These are phyloP conservation scores for Claviceps sp. DNA, from an alignment of 2,329 filamentous ascomycete genomes.

Conservation along the genomic window DNA sequence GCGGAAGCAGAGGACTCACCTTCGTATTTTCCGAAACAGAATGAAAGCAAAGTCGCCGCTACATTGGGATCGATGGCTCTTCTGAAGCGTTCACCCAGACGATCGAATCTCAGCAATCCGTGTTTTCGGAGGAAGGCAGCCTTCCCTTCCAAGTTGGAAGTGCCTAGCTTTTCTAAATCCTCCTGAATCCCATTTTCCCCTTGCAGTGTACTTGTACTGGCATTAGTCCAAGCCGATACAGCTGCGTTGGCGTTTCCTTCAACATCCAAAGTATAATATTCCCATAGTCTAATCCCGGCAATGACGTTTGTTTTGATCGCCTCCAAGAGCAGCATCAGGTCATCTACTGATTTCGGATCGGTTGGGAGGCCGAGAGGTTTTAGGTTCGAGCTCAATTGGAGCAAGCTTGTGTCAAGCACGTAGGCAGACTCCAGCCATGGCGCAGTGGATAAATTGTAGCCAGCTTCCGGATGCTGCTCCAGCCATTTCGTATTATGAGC, in stretches of 20 bases:
- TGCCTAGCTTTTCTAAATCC: conserved; percentile 32
- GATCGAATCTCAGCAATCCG: conserved; percentile 57
- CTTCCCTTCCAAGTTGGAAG: conserved; percentile 32
- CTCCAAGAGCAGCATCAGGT: conserved; percentile 71
- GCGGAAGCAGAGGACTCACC: conserved; percentile 27
- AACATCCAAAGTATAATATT: conserved; percentile 80
- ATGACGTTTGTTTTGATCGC: conserved; percentile 72
- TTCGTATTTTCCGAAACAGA: conserved; percentile 47
- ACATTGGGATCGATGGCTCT: conserved; percentile 56
- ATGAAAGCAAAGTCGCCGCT: conserved; percentile 41
- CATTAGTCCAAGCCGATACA: conserved; percentile 57
- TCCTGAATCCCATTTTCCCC: conserved; percentile 22
- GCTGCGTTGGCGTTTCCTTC: conserved; percentile 56
- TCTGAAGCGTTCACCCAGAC: conserved; percentile 67
- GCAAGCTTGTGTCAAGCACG: conserved; percentile 44
- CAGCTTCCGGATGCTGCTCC: conserved; percentile 83
- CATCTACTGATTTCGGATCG: conserved; percentile 53
- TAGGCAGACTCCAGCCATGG: conserved; percentile 59
- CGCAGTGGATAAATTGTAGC: conserved; percentile 86
- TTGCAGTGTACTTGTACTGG: conserved; percentile 40
- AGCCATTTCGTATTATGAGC: conserved; percentile 93
- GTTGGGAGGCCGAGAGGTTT: conserved; percentile 60
- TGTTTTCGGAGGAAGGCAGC: conserved; percentile 53
- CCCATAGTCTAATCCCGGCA: conserved; percentile 69
- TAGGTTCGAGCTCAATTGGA: conserved; percentile 70